A percentile compares a stretch with the other conserved stretches of the same genome.
Evolutionary conservation across 2,329 filamentous ascomycete genomes (phyloP).

Genomic region (Fusarium coffeatum): DNA sequence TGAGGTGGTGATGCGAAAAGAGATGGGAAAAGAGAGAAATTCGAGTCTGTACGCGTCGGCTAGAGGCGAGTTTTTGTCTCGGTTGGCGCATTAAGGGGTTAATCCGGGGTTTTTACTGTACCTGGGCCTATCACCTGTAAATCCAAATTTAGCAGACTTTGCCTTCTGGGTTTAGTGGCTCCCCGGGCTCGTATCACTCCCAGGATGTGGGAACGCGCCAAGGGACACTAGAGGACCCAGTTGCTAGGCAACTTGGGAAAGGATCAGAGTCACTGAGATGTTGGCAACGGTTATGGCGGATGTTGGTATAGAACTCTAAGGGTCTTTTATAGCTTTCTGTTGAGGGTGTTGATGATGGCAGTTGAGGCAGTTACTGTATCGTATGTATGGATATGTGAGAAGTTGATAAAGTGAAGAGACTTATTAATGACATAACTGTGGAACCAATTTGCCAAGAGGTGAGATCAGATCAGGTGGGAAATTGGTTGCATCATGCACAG

Average conservation of each 20-base stretch:
- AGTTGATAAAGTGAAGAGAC: background rate
- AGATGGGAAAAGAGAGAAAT: background rate
- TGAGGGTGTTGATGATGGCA: background rate
- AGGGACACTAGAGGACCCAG: constrained; percentile 6
- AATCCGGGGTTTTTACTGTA: constrained; percentile 25
- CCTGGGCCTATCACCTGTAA: constrained; percentile 6
- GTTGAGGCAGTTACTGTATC: too few relatives aligned
- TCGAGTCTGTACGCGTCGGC: background rate
- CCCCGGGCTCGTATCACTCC: constrained; percentile 23
- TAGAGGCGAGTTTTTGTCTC: constrained; percentile 30
- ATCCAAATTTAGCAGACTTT: constrained; percentile 29
- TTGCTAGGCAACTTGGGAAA: constrained; percentile 34
- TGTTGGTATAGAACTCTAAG: background rate
- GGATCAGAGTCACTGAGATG: constrained; percentile 2
- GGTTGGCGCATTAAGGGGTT: constrained; percentile 33
- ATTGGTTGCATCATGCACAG: constrained; percentile 3
- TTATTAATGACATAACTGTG: background rate
- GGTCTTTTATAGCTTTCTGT: background rate
- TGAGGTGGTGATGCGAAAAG: constrained; percentile 12
- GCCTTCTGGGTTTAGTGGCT: constrained; percentile 1
- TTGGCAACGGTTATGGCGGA: background rate
- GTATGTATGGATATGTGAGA: too few relatives aligned
- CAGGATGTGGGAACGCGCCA: constrained; percentile 23
- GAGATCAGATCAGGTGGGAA: background rate
- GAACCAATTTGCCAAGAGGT: background rate